phyloP scores from a whole-genome alignment of 805 yeast species.

The Metschnikowia drakensbergensis region DNA sequence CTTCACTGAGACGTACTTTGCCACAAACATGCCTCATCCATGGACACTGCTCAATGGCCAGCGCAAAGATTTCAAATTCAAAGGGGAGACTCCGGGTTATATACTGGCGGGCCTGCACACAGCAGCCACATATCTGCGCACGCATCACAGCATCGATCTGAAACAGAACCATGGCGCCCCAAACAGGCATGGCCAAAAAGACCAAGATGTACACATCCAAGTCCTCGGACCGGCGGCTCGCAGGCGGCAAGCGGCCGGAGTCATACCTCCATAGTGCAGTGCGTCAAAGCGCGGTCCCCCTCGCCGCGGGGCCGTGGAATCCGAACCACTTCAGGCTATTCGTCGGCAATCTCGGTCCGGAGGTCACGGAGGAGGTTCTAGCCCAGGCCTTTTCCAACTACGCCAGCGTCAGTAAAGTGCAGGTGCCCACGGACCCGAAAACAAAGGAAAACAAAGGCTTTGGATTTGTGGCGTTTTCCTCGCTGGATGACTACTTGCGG shows the following conservation, averaged over 20 bases:
- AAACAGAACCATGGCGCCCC: constrained; percentile 3
- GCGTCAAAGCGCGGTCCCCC: background rate
- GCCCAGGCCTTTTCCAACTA: constrained; percentile 51
- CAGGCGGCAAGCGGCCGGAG: constrained; percentile 48
- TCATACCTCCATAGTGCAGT: constrained; percentile 13
- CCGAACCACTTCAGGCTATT: constrained; percentile 68
- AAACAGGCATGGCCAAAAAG: constrained; percentile 11
- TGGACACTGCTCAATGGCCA: no score
- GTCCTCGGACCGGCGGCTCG: constrained; percentile 53
- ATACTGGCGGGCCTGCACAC: background rate
- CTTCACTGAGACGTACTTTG: no score
- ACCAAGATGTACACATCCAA: constrained; percentile 31
- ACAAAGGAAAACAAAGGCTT: constrained; percentile 57
- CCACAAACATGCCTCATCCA: no score
- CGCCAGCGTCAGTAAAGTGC: constrained; percentile 52
- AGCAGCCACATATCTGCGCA: background rate
- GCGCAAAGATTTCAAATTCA: no score
- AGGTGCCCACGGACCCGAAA: constrained; percentile 52
- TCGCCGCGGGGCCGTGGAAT: constrained; percentile 55
- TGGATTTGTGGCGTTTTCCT: constrained; percentile 69
- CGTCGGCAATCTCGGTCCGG: constrained; percentile 71
- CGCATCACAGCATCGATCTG: background rate
- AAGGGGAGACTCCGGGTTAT: no score
- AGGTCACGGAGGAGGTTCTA: constrained; percentile 58
- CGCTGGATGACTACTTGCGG: constrained; percentile 60